Evolutionary conservation across 306 rosid genomes (phyloP).

Genomic region (barrel medic (Medicago truncatula)): DNA sequence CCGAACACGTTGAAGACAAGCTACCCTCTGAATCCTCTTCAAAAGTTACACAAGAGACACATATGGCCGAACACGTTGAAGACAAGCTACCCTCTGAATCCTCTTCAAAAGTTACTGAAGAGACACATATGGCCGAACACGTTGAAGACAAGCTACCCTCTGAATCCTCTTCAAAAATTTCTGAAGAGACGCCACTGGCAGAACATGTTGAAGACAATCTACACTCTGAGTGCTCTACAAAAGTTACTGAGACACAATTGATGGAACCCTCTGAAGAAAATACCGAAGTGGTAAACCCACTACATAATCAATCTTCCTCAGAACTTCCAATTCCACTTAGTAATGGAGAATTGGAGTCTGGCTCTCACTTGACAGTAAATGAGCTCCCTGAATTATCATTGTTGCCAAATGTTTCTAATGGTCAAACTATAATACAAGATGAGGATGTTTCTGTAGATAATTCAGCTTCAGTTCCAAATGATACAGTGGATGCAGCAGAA

Average conservation of each 20-base stretch:
- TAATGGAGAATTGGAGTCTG: constrained; percentile 55
- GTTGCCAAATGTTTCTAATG: constrained; percentile 46
- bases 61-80: constrained; percentile 25
- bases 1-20: constrained; percentile 36
- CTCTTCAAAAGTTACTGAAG: constrained; percentile 34
- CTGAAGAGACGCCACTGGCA: constrained; percentile 41
- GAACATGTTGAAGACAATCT: constrained; percentile 44
- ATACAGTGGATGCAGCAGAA: constrained; percentile 39
- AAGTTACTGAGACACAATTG: constrained; percentile 21
- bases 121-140: constrained; percentile 16
- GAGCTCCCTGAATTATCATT: constrained; percentile 39
- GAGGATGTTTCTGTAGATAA: constrained; percentile 42
- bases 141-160: constrained; percentile 44
- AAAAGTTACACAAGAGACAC: constrained; percentile 27
- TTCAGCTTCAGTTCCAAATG: constrained; percentile 48
- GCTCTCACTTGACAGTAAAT: constrained; percentile 36
- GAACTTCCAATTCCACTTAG: constrained; percentile 45
- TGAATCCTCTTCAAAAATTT: constrained; percentile 43
- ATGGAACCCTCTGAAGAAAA: constrained; percentile 38
- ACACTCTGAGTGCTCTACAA: constrained; percentile 38
- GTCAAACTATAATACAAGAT: constrained; percentile 46
- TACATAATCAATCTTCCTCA: constrained; percentile 40
- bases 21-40: constrained; percentile 47
- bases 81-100: constrained; percentile 47
- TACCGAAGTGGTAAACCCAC: constrained; percentile 31